Evolutionary conservation across 179 eudicot species (phyloP).

Genomic region (Vitellaria paradoxa): DNA sequence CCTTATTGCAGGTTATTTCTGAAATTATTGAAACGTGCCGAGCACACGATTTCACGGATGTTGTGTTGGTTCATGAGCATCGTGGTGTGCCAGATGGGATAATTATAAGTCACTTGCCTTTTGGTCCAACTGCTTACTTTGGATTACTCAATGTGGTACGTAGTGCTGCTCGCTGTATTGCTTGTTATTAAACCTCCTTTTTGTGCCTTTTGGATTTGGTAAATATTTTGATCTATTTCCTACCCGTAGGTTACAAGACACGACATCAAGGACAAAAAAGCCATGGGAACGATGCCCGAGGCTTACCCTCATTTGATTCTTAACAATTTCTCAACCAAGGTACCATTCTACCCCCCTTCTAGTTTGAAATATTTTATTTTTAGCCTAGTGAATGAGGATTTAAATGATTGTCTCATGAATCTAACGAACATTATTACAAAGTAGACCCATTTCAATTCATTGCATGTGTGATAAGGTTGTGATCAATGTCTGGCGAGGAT

Average conservation of each 20-base stretch:
- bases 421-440: not conserved
- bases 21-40: constrained; percentile 92
- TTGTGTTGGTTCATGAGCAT: constrained; percentile 88
- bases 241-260: constrained; percentile 84
- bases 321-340: constrained; percentile 78
- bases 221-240: constrained; percentile 12
- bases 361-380: not conserved
- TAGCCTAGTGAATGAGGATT: not conserved
- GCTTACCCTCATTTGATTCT: constrained; percentile 87
- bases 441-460: constrained; percentile 1
- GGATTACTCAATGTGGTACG: constrained; percentile 89
- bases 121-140: constrained; percentile 98
- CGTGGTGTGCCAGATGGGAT: constrained; percentile 97
- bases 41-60: constrained; percentile 82
- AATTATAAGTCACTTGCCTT: constrained; percentile 80
- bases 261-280: constrained; percentile 84
- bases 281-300: constrained; percentile 93
- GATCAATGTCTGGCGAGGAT: not conserved
- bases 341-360: constrained; percentile 15
- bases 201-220: not conserved
- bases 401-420: not conserved
- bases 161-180: constrained; percentile 17
- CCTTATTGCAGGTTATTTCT: constrained; percentile 52
- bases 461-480: not conserved
- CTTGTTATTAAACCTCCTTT: constrained; percentile 13